Base-by-base conservation (phyloP, 768 basidiomycete genomes). In the Collybia mongolica region DNA sequence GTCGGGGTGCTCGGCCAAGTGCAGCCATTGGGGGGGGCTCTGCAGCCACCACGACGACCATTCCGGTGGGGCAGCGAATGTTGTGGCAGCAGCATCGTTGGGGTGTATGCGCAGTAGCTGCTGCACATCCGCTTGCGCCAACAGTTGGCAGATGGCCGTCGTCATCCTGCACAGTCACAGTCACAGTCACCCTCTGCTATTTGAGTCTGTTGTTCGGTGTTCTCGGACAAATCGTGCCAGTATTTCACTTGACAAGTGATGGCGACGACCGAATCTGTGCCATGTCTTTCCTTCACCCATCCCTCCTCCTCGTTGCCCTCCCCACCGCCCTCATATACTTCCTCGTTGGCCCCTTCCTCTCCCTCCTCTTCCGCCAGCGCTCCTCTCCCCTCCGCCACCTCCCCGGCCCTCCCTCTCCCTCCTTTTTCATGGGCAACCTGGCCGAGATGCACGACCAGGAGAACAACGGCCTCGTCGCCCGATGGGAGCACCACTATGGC, bases 381-480 rank as follows among this genome's bases (percentile, higher is more conserved):
- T 62, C 64, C 39, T 82, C 79, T 0, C 80, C 79, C 8, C 73
- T 81, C 7, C 71, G 67, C n/a, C 53, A 51, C 28, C 74, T 84
- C 20, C 68, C 65, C 1, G 72, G 79, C 5, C 81, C 81, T 9
- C 69, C 72, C 1, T 72, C 67, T 11, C 66, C 65, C 0, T 78
- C 79, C 0, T 66, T 77, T 58, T 72, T 82, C 65, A 63, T 78
- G 54, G 81, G 80, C 3, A 77, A 82, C 62, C 73, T 81, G 24
- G 67, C 64, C 23, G 71, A 79, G 54, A 72, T 82, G 65, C 76
- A 80, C 60, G 72, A 83, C 61, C 76, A 81, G 63, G 83, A 85
- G 59, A 83, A 82, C 62, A 81, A 63, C 9, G 63, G 72, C 40
- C 70, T 81, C 51, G 58, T 82, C 44, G 61, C 60, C 17, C 62